These are phyloP conservation scores for Naegleria fowleri DNA, from an alignment of 208 protist species.

Conservation along the genomic window DNA sequence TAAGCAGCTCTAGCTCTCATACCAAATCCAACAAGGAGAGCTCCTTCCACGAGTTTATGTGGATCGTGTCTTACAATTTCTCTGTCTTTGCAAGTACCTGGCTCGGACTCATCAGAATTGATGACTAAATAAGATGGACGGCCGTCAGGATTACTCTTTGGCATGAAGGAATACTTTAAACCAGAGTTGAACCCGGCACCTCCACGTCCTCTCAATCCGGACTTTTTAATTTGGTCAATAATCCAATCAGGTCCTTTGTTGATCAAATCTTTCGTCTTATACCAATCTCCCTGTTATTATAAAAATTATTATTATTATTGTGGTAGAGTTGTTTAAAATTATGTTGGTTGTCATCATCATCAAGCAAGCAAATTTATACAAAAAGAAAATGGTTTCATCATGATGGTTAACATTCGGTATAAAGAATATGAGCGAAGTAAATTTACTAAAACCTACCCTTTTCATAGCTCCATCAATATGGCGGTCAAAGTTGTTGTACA, in stretches of 20 bases:
- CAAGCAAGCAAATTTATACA: neutral
- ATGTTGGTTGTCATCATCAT: neutral
- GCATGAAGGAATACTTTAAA: slow-evolving; percentile 98
- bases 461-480: slow-evolving; percentile 80
- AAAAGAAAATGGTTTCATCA: neutral
- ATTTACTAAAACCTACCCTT: slow-evolving; percentile 48
- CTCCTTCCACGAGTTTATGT: slow-evolving; percentile 97
- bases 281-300: slow-evolving; percentile 87
- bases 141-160: slow-evolving; percentile 77
- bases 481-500: slow-evolving; percentile 91
- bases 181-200: slow-evolving; percentile 97
- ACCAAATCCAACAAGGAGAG: slow-evolving; percentile 90
- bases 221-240: slow-evolving; percentile 90
- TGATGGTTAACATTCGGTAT: neutral
- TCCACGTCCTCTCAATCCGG: slow-evolving; percentile 92
- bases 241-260: slow-evolving; percentile 93
- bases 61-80: slow-evolving; percentile 98
- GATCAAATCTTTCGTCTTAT: slow-evolving; percentile 93
- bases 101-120: slow-evolving; percentile 98
- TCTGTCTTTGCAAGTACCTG: slow-evolving; percentile 98
- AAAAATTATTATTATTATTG: neutral
- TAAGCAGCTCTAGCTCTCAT: slow-evolving; percentile 93
- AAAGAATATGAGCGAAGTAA: neutral
- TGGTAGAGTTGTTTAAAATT: neutral
- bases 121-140: slow-evolving; percentile 95